phyloP scores from a whole-genome alignment of 2,329 filamentous ascomycete genomes.

The Chrysoporthe puriensis region DNA sequence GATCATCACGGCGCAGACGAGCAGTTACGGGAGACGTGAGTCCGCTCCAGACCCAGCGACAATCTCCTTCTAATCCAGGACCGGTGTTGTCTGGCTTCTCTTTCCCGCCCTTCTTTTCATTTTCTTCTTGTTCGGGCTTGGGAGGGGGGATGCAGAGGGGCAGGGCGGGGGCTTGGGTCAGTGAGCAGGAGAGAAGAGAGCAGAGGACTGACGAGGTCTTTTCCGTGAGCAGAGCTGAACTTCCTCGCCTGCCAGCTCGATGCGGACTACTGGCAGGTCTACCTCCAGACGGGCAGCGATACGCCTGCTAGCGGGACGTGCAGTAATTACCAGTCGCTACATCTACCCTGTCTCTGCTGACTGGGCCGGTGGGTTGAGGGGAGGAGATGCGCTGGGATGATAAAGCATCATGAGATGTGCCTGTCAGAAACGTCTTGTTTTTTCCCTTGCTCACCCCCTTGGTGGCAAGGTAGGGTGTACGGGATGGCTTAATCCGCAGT shows the following conservation, averaged over 20 bases:
- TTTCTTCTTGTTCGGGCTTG: not conserved
- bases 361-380: not conserved
- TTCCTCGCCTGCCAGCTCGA: constrained; percentile 53
- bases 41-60: constrained; percentile 1
- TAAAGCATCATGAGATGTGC: not conserved
- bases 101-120: not conserved
- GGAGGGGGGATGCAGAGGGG: not conserved
- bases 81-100: not conserved
- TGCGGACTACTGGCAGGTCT: constrained; percentile 52
- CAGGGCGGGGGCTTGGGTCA: not conserved
- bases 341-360: constrained; percentile 55
- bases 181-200: not conserved
- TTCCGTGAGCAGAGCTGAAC: constrained; percentile 46
- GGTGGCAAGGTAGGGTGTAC: no score
- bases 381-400: no score
- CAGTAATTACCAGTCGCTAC: constrained; percentile 59
- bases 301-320: constrained; percentile 52
- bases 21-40: constrained; percentile 48
- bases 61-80: no score
- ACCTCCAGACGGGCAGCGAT: constrained; percentile 56
- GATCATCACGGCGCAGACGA: constrained; percentile 49
- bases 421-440: not conserved
- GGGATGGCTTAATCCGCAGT: no score
- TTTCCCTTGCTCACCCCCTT: no score
- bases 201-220: not conserved